phyloP scores from a whole-genome alignment of 225 moss, liverwort and hornwort genomes.

The Pseudisothecium myosuroides region DNA sequence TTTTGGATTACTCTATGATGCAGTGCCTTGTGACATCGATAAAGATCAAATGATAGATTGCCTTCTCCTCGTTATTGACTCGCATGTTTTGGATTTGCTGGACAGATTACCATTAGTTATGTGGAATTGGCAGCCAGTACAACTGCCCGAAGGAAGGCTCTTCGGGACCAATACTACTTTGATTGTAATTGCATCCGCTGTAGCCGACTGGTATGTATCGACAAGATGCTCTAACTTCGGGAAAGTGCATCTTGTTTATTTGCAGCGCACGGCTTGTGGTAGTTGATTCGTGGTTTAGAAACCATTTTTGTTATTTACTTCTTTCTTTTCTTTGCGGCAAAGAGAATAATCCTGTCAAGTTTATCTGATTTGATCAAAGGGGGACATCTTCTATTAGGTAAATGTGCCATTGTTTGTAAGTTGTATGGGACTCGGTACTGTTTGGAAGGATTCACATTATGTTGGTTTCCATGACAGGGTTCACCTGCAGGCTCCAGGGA shows the following conservation, averaged over 20 bases:
- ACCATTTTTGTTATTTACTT: not conserved
- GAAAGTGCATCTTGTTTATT: not conserved
- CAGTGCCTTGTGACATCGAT: not conserved
- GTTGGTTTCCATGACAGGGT: conserved; percentile 27
- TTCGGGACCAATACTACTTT: conserved; percentile 50
- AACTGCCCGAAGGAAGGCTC: conserved; percentile 25
- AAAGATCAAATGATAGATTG: not conserved
- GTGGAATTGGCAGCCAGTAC: conserved; percentile 50
- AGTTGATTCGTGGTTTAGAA: not conserved
- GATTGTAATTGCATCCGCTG: conserved; percentile 41
- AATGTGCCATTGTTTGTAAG: not conserved
- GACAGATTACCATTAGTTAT: conserved; percentile 46
- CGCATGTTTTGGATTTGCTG: not conserved
- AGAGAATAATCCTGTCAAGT: not conserved
- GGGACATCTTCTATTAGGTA: not conserved
- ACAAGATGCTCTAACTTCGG: not conserved
- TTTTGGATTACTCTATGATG: not conserved
- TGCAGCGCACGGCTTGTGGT: not conserved
- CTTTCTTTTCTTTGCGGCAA: not conserved
- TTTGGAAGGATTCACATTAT: not conserved
- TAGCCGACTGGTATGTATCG: conserved; percentile 10
- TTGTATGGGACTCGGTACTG: not conserved
- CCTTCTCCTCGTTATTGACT: not conserved
- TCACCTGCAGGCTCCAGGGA: conserved; percentile 46
- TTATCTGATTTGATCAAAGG: not conserved